Conservation (phyloP, 192 early-diverging fungal genomes). For the Coemansia sp. region DNA sequence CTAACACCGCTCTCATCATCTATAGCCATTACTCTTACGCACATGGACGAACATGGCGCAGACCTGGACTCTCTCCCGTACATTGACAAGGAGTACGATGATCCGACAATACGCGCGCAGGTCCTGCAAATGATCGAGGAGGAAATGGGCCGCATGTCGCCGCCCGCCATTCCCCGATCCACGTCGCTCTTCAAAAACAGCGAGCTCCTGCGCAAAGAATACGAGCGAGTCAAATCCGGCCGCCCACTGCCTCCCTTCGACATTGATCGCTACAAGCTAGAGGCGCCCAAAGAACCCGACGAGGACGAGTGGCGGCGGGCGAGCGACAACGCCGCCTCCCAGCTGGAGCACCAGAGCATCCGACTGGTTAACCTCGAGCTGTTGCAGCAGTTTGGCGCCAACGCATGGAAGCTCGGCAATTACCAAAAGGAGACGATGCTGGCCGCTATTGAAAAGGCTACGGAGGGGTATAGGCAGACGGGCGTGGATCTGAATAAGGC, state of each 20-base stretch:
- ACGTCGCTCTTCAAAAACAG: slow-evolving; percentile 34
- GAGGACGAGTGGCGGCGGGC: slow-evolving; percentile 26
- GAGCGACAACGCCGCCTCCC: slow-evolving; percentile 42
- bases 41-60: slow-evolving; percentile 1
- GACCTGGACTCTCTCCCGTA: slow-evolving; percentile 44
- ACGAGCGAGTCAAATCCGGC: slow-evolving; percentile 37
- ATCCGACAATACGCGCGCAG: slow-evolving; percentile 19
- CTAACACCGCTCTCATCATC: no score
- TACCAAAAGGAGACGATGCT: slow-evolving; percentile 43
- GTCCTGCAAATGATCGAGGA: slow-evolving; percentile 33
- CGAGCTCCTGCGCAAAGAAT: slow-evolving; percentile 39
- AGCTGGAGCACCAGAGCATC: slow-evolving; percentile 49
- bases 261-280: slow-evolving; percentile 41
- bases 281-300: slow-evolving; percentile 9
- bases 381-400: slow-evolving; percentile 48
- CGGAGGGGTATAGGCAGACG: slow-evolving; percentile 13
- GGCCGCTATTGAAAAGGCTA: slow-evolving; percentile 19
- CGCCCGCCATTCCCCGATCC: slow-evolving; percentile 25
- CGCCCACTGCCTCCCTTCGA: slow-evolving; percentile 31
- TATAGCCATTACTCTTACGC: no score
- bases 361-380: slow-evolving; percentile 46
- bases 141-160: slow-evolving; percentile 39
- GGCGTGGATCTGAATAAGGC: slow-evolving; percentile 37
- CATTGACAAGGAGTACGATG: slow-evolving; percentile 51
- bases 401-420: slow-evolving; percentile 48